Evolutionary conservation across 1,284 basidiomycete genomes (phyloP), one percentile per base, ranked within the genome.

Genomic region (Microbotryum lychnidis-dioicae): DNA sequence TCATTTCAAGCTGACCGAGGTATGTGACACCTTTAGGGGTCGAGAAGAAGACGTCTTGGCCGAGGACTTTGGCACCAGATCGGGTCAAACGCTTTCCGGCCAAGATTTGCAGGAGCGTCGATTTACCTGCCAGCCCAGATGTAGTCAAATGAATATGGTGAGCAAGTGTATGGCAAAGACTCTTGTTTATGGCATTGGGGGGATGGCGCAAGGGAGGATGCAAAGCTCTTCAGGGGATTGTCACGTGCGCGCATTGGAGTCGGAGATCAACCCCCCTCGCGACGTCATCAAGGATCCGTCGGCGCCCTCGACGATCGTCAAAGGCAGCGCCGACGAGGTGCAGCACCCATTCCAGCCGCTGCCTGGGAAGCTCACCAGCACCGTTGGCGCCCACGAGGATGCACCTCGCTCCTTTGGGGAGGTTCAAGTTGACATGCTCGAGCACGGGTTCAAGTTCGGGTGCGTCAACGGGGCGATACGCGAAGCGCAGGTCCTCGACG

Each of bases 301-400:
- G 27, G 48, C 12, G 21, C 12, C 9, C 9, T 21, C 8, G 48
- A 21, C 48, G 27, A 50, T 50, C 48, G 48, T 27, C 48, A 23
- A 50, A 42, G 37, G 37, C 37, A 42, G 37, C 37, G 37, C 31
- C 12, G 21, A 14, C 48, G 8, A n/a, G 7, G 21, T 50, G 21
- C 48, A 50, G 48, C 10, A 21, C 12, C 37, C 31, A 8, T 31
- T 10, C 12, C 37, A 42, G 37, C 37, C 12, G 14, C 12, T 12
- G 37, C 37, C 2, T 6, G 37, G 14, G 37, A 4, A 23, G 73
- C 81, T 62, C 58, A 84, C 90, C 91, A 75, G 73, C 73, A 12
- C 91, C 91, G 73, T 94, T 94, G n/a, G 91, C 89, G 56, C 91
- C 91, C 37, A 93, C 79, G 42, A 96, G 77, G 63, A 96, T 81